phyloP scores from a whole-genome alignment of 2,329 filamentous ascomycete genomes.

The Fusarium sp. region DNA sequence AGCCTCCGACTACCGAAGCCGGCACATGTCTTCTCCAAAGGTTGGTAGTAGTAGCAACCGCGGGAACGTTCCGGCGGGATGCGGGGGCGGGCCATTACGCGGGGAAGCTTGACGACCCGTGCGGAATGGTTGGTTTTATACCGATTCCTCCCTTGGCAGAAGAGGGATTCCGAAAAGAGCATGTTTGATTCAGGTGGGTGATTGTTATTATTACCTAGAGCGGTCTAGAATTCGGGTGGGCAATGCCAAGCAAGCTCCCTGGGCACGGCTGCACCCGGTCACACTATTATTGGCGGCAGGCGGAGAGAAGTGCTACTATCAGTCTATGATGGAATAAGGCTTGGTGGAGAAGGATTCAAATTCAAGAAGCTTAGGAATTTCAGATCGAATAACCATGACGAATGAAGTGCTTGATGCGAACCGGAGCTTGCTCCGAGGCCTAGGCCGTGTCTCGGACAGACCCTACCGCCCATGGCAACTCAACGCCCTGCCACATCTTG shows the following conservation, averaged over 20 bases:
- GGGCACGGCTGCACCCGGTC: not conserved
- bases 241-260: not conserved
- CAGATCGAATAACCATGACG: not conserved
- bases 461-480: not conserved
- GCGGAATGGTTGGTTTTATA: not conserved
- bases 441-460: not conserved
- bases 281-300: not conserved
- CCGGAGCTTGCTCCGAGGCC: not conserved
- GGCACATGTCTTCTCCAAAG: not conserved
- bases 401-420: not conserved
- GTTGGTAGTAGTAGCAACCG: not conserved
- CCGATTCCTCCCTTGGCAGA: not conserved
- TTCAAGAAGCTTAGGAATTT: not conserved
- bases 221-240: not conserved
- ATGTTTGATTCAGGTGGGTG: not conserved
- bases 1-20: conserved; percentile 31
- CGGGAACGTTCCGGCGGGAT: conserved; percentile 22
- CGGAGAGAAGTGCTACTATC: not conserved
- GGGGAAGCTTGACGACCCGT: not conserved
- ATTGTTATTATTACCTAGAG: not conserved
- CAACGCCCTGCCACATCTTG: not conserved
- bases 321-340: not conserved
- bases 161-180: not conserved
- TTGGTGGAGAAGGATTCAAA: not conserved
- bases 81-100: conserved; percentile 10